Evolutionary conservation across 2,329 filamentous ascomycete species (phyloP).

Genomic region (Didymella glomerata): DNA sequence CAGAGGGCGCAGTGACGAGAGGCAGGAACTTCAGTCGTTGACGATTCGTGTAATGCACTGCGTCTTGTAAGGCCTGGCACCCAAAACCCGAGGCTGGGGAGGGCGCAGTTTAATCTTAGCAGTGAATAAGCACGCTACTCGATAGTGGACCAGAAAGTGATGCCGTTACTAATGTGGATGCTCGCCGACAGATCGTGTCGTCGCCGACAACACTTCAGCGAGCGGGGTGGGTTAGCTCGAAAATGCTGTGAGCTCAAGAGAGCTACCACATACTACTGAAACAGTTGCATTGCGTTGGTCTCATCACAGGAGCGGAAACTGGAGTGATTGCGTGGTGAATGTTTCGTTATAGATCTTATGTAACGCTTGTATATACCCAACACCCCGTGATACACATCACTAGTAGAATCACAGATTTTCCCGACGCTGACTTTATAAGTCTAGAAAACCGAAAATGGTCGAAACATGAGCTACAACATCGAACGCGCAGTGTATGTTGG

Average conservation of each 20-base stretch:
- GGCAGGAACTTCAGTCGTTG: background rate
- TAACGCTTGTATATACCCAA: background rate
- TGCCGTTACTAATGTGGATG: background rate
- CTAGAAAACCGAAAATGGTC: background rate
- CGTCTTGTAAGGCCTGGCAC: background rate
- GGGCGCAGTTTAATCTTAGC: background rate
- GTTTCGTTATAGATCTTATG: background rate
- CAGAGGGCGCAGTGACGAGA: background rate
- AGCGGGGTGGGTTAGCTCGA: background rate
- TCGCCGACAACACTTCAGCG: background rate
- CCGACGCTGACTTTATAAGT: slow-evolving; percentile 1
- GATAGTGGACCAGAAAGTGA: background rate
- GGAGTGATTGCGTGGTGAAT: background rate
- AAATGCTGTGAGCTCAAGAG: background rate
- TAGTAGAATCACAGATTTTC: slow-evolving; percentile 3
- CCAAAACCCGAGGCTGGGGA: background rate
- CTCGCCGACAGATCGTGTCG: background rate
- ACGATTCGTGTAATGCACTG: background rate
- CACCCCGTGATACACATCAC: background rate
- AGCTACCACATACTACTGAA: background rate
- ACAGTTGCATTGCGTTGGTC: background rate
- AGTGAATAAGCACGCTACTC: slow-evolving; percentile 1
- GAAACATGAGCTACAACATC: background rate
- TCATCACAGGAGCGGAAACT: background rate
- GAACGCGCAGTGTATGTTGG: background rate